Percentiles rank a stretch among this genome's conserved stretches.
Evolutionary conservation across 2,329 filamentous ascomycete genomes (phyloP).

Genomic region (Botrytis elliptica): DNA sequence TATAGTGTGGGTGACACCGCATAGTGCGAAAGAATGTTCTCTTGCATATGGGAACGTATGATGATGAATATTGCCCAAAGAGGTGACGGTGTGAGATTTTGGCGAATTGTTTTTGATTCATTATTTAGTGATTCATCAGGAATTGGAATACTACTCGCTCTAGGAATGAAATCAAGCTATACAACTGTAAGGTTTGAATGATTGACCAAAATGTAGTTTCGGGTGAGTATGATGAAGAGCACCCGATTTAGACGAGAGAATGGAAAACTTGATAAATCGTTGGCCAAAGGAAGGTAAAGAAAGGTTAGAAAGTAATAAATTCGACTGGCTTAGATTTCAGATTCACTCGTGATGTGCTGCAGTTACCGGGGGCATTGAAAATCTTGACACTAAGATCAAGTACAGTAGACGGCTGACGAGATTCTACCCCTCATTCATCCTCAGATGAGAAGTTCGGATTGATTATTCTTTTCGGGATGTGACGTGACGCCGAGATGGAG

Average conservation of each 20-base stretch:
- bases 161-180: not conserved
- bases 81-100: conserved; percentile 15
- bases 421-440: conserved; percentile 10
- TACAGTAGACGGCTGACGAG: not conserved
- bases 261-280: not conserved
- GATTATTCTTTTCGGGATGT: conserved; percentile 3
- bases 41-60: conserved; percentile 15
- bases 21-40: conserved; percentile 16
- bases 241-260: not conserved
- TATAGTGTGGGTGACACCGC: not conserved
- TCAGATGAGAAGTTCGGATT: conserved; percentile 2
- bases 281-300: not conserved
- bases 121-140: not conserved
- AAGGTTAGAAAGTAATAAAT: not conserved
- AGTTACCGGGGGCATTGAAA: conserved; percentile 1
- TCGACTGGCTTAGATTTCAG: not conserved
- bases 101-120: not conserved
- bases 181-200: not conserved
- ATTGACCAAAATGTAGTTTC: not conserved
- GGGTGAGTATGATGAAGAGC: not conserved
- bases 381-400: conserved; percentile 4
- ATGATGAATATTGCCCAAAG: conserved; percentile 14
- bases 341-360: conserved; percentile 9
- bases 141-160: not conserved
- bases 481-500: conserved; percentile 10